Conservation (phyloP, 306 rosid genomes). For the Morella rubra region DNA sequence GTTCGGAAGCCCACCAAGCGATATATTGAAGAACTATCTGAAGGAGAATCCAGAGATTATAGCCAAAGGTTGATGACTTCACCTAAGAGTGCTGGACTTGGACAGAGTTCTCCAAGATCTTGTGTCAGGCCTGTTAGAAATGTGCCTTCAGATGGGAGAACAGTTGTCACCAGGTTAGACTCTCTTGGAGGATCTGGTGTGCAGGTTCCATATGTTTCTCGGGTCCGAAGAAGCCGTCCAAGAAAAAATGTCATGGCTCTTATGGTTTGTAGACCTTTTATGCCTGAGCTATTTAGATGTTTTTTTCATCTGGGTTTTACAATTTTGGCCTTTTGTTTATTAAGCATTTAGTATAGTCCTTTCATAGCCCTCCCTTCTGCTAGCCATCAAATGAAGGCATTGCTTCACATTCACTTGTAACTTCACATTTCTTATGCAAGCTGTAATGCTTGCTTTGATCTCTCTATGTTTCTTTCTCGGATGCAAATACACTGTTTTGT, state of each 20-base stretch:
- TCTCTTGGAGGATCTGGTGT: slow-evolving; percentile 81
- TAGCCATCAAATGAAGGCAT: neutral
- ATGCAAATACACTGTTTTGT: neutral
- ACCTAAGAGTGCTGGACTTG: slow-evolving; percentile 42
- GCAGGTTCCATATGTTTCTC: slow-evolving; percentile 79
- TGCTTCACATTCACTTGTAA: neutral
- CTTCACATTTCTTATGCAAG: neutral
- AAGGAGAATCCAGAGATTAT: slow-evolving; percentile 64
- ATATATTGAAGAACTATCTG: slow-evolving; percentile 97
- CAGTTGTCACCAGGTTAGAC: slow-evolving; percentile 63
- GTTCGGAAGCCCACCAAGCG: slow-evolving; percentile 89
- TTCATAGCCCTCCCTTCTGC: neutral
- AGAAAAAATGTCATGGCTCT: slow-evolving; percentile 73
- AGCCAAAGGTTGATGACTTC: slow-evolving; percentile 44
- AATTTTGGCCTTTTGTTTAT: slow-evolving; percentile 16
- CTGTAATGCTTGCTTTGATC: neutral
- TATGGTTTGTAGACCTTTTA: slow-evolving; percentile 55
- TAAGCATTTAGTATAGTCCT: neutral
- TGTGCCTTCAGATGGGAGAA: slow-evolving; percentile 52
- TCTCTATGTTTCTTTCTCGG: neutral
- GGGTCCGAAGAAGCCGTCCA: slow-evolving; percentile 93
- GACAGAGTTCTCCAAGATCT: slow-evolving; percentile 41
- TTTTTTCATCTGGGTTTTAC: slow-evolving; percentile 8
- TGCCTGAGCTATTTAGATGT: slow-evolving; percentile 6
- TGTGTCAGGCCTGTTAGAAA: slow-evolving; percentile 44